Evolutionary conservation across 2,329 filamentous ascomycete species (phyloP).

Genomic region (Didymella sp.): DNA sequence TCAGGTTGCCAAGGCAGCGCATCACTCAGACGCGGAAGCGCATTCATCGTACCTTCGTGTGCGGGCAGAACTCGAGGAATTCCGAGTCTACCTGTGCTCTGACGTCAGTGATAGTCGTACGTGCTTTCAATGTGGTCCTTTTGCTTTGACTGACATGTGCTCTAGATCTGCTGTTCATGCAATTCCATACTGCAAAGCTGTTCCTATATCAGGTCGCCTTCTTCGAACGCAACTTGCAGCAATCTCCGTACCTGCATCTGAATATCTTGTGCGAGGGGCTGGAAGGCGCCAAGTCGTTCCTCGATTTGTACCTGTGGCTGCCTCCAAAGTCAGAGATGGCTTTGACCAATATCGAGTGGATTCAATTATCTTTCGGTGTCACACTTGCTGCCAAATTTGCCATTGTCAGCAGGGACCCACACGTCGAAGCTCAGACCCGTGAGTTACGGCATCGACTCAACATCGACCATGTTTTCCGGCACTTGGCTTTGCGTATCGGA

Average conservation of each 20-base stretch:
- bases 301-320: constrained; percentile 47
- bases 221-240: constrained; percentile 40
- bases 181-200: constrained; percentile 50
- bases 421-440: constrained; percentile 34
- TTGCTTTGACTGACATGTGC: constrained; percentile 3
- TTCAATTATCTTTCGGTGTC: constrained; percentile 50
- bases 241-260: constrained; percentile 35
- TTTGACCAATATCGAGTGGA: constrained; percentile 52
- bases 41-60: constrained; percentile 43
- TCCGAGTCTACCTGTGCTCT: constrained; percentile 39
- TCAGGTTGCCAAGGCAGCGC: constrained; percentile 25
- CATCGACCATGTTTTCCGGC: constrained; percentile 38
- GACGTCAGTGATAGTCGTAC: constrained; percentile 40
- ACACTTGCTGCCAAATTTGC: constrained; percentile 42
- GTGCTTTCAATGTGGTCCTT: constrained; percentile 10
- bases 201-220: constrained; percentile 52
- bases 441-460: constrained; percentile 38
- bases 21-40: constrained; percentile 30
- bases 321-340: constrained; percentile 46
- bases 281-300: constrained; percentile 38
- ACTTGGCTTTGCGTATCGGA: constrained; percentile 34
- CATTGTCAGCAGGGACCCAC: constrained; percentile 35
- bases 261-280: constrained; percentile 33
- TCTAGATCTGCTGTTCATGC: constrained; percentile 49
- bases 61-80: constrained; percentile 44